Base-by-base conservation (phyloP, 208 protist species). In the Crithidia bombi region DNA sequence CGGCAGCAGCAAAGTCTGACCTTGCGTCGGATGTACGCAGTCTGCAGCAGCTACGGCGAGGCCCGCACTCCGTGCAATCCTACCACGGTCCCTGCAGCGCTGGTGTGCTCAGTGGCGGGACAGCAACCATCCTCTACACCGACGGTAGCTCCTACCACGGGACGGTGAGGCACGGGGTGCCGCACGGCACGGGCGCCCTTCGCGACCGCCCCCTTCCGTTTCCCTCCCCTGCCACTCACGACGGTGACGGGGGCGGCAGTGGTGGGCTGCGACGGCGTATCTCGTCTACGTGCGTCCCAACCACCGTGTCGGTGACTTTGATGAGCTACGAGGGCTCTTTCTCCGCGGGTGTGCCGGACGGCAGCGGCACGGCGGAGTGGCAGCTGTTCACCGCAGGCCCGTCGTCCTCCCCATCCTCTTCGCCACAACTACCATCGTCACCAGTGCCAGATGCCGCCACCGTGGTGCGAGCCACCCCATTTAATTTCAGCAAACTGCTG, bases 301-400 rank as follows among this genome's bases (percentile, higher is more conserved):
- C 33, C 14, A 17, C 23, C 5, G 46, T 23, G 12, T 33, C 49
- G 11, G 69, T 86, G 32, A 51, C 80, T 5, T 74, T 93, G 28
- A 71, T 78, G 39, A 63, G 66, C 15, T 97, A 96, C 71, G 78
- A 91, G 5, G 93, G 93, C 15, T 72, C 79, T 7, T 96, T 95
- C 58, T 63, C 68, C n/a, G 68, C 66, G 35, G 90, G 88, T 23
- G 78, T 83, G 50, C 73, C 86, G 3, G 86, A 95, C 25, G 92
- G 90, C 21, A 49, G 43, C 9, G 92, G 90, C 35, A 77, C 52
- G 0, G 92, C 81, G 6, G 82, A 69, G 30, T 75, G 91, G 64
- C 86, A 73, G 28, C 75, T 36, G 11, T 61, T 25, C 26, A 28
- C 36, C n/a, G n/a, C n/a, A n/a, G n/a, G n/a, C n/a, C n/a, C n/a